Conservation (phyloP, 192 early-diverging fungal species). For the Entomortierella lignicola region DNA sequence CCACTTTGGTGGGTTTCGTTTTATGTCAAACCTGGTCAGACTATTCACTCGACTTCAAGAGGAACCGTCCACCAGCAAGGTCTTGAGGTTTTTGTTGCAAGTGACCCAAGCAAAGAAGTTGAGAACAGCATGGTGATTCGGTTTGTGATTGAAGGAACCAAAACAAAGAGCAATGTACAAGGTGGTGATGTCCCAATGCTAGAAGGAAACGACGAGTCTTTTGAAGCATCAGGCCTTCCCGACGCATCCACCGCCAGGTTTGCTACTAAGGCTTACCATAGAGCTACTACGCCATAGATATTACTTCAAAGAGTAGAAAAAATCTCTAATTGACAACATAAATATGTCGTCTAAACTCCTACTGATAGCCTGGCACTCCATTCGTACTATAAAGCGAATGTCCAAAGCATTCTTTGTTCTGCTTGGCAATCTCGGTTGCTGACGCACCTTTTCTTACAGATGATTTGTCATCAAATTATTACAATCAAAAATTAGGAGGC, state of each 20-base stretch:
- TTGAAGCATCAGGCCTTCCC: conserved; percentile 15
- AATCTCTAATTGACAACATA: too few relatives aligned
- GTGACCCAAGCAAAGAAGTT: conserved; percentile 21
- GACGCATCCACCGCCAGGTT: conserved; percentile 24
- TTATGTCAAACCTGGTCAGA: conserved; percentile 32
- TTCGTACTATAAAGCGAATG: too few relatives aligned
- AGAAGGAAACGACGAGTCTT: background rate
- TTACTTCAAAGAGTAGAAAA: too few relatives aligned
- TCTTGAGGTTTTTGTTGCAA: conserved; percentile 13
- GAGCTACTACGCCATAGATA: too few relatives aligned
- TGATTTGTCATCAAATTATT: too few relatives aligned
- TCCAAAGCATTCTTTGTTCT: too few relatives aligned
- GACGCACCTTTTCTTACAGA: too few relatives aligned
- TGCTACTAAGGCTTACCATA: too few relatives aligned
- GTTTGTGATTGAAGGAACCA: conserved; percentile 40
- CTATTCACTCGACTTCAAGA: conserved; percentile 6
- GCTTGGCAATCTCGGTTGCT: too few relatives aligned
- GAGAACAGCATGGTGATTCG: conserved; percentile 39
- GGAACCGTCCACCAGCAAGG: conserved; percentile 21
- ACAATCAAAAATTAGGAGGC: too few relatives aligned
- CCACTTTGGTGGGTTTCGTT: conserved; percentile 33
- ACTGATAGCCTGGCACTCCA: too few relatives aligned
- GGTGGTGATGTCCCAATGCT: background rate
- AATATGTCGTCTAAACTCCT: too few relatives aligned
- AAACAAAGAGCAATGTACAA: background rate